Evolutionary conservation across 2,329 filamentous ascomycete species (phyloP).

Genomic region (Cyphellophora europaea): DNA sequence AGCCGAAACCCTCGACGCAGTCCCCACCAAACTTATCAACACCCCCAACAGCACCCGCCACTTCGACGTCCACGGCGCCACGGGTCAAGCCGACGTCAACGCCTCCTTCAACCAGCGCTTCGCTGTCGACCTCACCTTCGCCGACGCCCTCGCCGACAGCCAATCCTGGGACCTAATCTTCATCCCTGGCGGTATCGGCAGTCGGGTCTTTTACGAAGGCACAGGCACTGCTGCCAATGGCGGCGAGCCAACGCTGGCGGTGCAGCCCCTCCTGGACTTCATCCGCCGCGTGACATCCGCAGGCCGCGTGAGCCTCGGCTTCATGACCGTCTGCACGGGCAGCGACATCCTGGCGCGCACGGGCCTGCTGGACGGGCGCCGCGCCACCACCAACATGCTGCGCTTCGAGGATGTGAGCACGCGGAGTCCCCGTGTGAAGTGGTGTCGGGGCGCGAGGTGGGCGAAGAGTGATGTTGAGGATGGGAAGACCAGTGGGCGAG

Average conservation of each 20-base stretch:
- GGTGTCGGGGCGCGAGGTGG: conserved; percentile 55
- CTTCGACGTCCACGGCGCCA: conserved; percentile 13
- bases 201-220: too few species aligned
- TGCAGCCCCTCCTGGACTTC: conserved; percentile 11
- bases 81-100: conserved; percentile 14
- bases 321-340: conserved; percentile 59
- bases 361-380: conserved; percentile 50
- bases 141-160: conserved; percentile 19
- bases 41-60: conserved; percentile 6
- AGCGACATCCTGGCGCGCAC: conserved; percentile 48
- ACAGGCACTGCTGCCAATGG: too few species aligned
- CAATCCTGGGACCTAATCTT: conserved; percentile 50
- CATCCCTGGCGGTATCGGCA: conserved; percentile 55
- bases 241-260: too few species aligned
- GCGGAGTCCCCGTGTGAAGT: conserved; percentile 44
- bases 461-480: conserved; percentile 26
- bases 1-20: conserved; percentile 23
- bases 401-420: conserved; percentile 42
- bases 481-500: not conserved
- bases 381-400: conserved; percentile 59
- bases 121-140: conserved; percentile 42
- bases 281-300: conserved; percentile 7
- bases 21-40: conserved; percentile 21
- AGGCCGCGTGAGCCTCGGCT: conserved; percentile 9
- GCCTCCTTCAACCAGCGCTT: conserved; percentile 26